phyloP scores from a whole-genome alignment of 2,329 filamentous ascomycete genomes.

The Ampelomyces quisqualis region DNA sequence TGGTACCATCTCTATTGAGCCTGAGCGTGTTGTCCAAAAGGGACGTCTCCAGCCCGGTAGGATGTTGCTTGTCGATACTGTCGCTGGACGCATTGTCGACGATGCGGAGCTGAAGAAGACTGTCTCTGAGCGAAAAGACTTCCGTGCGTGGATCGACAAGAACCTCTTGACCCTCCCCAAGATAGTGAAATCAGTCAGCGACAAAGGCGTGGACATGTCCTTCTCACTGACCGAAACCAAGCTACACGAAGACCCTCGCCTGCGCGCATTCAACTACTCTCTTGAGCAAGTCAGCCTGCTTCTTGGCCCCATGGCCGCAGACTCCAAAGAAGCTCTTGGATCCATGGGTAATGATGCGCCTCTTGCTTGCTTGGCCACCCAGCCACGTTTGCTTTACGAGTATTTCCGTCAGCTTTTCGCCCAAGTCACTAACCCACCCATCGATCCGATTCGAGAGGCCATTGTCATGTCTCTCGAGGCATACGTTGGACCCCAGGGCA shows the following conservation, averaged over 20 bases:
- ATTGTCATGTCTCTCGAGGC: slow-evolving; percentile 98
- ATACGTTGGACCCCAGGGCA: slow-evolving; percentile 94
- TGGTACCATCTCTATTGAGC: slow-evolving; percentile 87
- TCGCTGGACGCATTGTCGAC: slow-evolving; percentile 88
- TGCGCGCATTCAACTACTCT: slow-evolving; percentile 90
- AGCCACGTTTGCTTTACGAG: slow-evolving; percentile 85
- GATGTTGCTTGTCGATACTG: slow-evolving; percentile 93
- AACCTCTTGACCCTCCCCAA: slow-evolving; percentile 80
- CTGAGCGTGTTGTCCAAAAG: slow-evolving; percentile 87
- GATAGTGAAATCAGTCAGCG: slow-evolving; percentile 63
- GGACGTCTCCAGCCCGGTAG: slow-evolving; percentile 90
- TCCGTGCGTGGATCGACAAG: slow-evolving; percentile 82
- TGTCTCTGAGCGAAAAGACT: slow-evolving; percentile 83
- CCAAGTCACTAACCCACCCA: slow-evolving; percentile 96
- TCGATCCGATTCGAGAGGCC: slow-evolving; percentile 94
- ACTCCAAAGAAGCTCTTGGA: slow-evolving; percentile 94
- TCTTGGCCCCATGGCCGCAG: slow-evolving; percentile 91
- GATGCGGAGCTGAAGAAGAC: slow-evolving; percentile 88
- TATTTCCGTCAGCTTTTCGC: slow-evolving; percentile 98
- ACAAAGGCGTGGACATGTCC: slow-evolving; percentile 63
- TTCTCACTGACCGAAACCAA: slow-evolving; percentile 66
- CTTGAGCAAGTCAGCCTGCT: slow-evolving; percentile 92
- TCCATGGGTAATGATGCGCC: slow-evolving; percentile 98
- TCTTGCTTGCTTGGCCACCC: slow-evolving; percentile 84
- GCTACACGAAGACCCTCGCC: slow-evolving; percentile 79